phyloP scores from a whole-genome alignment of 805 yeast genomes.

The Candida maris region DNA sequence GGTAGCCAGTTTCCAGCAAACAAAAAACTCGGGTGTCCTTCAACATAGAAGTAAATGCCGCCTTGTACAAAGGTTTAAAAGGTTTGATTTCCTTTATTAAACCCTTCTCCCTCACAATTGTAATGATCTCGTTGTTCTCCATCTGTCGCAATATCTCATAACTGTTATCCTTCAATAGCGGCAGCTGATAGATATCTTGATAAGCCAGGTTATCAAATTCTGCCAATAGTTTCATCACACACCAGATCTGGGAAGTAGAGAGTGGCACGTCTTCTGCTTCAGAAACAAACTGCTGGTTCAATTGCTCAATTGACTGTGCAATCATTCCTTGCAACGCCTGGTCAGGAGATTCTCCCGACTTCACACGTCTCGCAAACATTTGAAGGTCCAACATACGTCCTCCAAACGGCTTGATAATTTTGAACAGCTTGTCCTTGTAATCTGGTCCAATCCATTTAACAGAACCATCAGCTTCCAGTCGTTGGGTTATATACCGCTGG shows the following conservation, averaged over 20 bases:
- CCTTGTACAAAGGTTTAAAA: slow-evolving; percentile 79
- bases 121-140: slow-evolving; percentile 75
- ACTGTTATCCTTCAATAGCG: slow-evolving; percentile 56
- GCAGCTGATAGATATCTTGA: slow-evolving; percentile 50
- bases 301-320: slow-evolving; percentile 80
- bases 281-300: slow-evolving; percentile 69
- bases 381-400: slow-evolving; percentile 95
- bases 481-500: slow-evolving; percentile 60
- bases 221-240: slow-evolving; percentile 62
- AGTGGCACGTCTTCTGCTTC: slow-evolving; percentile 39
- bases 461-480: slow-evolving; percentile 34
- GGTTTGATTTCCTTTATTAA: slow-evolving; percentile 61
- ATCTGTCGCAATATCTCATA: slow-evolving; percentile 59
- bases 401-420: slow-evolving; percentile 72
- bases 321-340: slow-evolving; percentile 79
- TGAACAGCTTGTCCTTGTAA: slow-evolving; percentile 39
- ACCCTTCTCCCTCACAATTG: slow-evolving; percentile 74
- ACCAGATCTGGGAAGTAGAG: slow-evolving; percentile 87
- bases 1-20: slow-evolving; percentile 60
- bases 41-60: slow-evolving; percentile 71
- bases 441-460: slow-evolving; percentile 18
- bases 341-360: slow-evolving; percentile 78
- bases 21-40: slow-evolving; percentile 53
- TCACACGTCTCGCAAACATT: slow-evolving; percentile 80
- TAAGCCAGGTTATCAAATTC: slow-evolving; percentile 42